Conservation (phyloP, 202 grass and related monocot genomes). For the Eragrostis tef region DNA sequence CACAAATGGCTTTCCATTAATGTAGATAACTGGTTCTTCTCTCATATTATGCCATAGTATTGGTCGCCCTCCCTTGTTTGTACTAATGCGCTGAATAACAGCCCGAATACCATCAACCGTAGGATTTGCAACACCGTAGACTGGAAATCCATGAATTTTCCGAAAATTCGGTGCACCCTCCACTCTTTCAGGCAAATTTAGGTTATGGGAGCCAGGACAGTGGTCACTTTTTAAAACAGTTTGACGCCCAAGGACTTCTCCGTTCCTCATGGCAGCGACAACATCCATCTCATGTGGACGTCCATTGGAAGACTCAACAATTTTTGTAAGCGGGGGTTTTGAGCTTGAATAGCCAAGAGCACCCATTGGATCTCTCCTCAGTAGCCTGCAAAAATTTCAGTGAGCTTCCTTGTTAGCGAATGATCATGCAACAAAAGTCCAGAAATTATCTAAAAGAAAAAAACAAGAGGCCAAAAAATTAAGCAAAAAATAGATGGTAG, state of each 20-base stretch:
- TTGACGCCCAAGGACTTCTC: constrained; percentile 96
- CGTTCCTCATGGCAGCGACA: constrained; percentile 91
- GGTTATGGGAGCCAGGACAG: constrained; percentile 91
- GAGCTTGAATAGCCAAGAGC: constrained; percentile 94
- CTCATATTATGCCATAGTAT: constrained; percentile 99
- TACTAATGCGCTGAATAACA: constrained; percentile 79
- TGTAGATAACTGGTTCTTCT: constrained; percentile 99
- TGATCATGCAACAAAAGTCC: constrained; percentile 27
- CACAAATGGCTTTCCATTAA: constrained; percentile 97
- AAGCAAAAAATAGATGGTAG: constrained; percentile 4
- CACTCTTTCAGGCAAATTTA: constrained; percentile 84
- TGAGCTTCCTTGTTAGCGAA: constrained; percentile 37
- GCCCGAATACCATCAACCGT: constrained; percentile 87
- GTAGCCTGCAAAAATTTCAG: constrained; percentile 63
- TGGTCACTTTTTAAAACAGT: constrained; percentile 98
- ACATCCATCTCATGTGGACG: constrained; percentile 76
- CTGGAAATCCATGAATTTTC: constrained; percentile 82
- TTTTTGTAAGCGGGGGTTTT: constrained; percentile 66
- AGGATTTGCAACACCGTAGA: constrained; percentile 99
- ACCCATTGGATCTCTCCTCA: constrained; percentile 97
- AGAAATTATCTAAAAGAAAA: constrained; percentile 1
- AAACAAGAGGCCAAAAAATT: no score
- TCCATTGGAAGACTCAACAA: constrained; percentile 66
- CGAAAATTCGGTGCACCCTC: constrained; percentile 99
- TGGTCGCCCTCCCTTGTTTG: constrained; percentile 74